Evolutionary conservation across 805 yeast genomes (phyloP).

Genomic region (Debaryomyces prosopidis): DNA sequence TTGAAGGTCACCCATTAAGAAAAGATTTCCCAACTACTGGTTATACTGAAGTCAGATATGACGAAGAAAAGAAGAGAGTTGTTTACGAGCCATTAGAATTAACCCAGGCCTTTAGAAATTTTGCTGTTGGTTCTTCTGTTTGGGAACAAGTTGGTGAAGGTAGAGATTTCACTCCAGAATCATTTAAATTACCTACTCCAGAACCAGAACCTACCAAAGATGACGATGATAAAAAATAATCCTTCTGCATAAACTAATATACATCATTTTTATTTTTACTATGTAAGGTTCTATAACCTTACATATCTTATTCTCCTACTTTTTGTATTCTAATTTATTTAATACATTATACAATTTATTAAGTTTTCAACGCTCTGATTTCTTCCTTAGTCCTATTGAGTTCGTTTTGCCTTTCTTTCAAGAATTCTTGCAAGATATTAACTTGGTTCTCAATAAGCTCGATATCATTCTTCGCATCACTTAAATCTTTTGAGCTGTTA

Average conservation of each 20-base stretch:
- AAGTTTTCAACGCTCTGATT: conserved; percentile 24
- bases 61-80: conserved; percentile 86
- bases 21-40: conserved; percentile 94
- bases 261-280: neutral
- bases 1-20: conserved; percentile 88
- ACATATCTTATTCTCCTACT: neutral
- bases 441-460: conserved; percentile 79
- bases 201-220: conserved; percentile 62
- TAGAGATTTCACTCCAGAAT: conserved; percentile 75
- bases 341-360: neutral
- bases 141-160: conserved; percentile 95
- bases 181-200: conserved; percentile 80
- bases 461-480: conserved; percentile 60
- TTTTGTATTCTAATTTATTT: neutral
- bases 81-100: conserved; percentile 88
- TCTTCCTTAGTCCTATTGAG: conserved; percentile 49
- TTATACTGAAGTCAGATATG: conserved; percentile 86
- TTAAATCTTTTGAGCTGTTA: conserved; percentile 35
- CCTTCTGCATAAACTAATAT: conserved; percentile 1
- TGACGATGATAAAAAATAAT: conserved; percentile 32
- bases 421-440: conserved; percentile 65
- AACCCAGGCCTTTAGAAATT: conserved; percentile 91
- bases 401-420: conserved; percentile 61
- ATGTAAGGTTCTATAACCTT: neutral
- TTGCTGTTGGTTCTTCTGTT: conserved; percentile 81